These are phyloP conservation scores for Hyaloscypha variabilis DNA, from an alignment of 495 filamentous ascomycete species.

Conservation along the genomic window DNA sequence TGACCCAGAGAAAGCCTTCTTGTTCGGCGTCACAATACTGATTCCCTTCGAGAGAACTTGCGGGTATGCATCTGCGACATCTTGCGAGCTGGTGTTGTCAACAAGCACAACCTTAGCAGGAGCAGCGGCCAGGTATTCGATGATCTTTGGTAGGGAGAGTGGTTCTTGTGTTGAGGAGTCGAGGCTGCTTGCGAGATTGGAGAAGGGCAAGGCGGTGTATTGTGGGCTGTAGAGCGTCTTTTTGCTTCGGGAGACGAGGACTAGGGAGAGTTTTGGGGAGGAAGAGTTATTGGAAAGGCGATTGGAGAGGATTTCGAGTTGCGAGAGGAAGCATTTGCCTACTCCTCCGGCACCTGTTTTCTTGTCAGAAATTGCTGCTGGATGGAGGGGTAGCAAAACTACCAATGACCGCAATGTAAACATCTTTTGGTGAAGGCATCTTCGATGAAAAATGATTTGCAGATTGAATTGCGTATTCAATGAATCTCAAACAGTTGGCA, in stretches of 20 bases:
- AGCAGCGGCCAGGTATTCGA: conserved; percentile 67
- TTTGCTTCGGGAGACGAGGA: conserved; percentile 79
- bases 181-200: conserved; percentile 56
- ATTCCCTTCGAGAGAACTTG: conserved; percentile 75
- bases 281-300: conserved; percentile 57
- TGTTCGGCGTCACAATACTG: conserved; percentile 93
- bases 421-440: conserved; percentile 34
- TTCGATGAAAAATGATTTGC: neutral
- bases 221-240: conserved; percentile 69
- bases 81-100: conserved; percentile 90
- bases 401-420: conserved; percentile 50
- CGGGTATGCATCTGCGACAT: conserved; percentile 79
- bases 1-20: conserved; percentile 88
- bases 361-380: conserved; percentile 16
- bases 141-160: conserved; percentile 65
- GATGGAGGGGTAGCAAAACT: conserved; percentile 14
- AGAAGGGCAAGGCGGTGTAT: conserved; percentile 59
- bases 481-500: neutral
- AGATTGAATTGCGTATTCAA: no score
- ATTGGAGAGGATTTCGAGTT: conserved; percentile 61
- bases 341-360: conserved; percentile 85
- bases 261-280: conserved; percentile 64
- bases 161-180: conserved; percentile 58
- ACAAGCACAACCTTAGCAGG: conserved; percentile 78
- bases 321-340: conserved; percentile 84